Conservation (phyloP, 805 yeast species). For the Wickerhamiella slavikovae region DNA sequence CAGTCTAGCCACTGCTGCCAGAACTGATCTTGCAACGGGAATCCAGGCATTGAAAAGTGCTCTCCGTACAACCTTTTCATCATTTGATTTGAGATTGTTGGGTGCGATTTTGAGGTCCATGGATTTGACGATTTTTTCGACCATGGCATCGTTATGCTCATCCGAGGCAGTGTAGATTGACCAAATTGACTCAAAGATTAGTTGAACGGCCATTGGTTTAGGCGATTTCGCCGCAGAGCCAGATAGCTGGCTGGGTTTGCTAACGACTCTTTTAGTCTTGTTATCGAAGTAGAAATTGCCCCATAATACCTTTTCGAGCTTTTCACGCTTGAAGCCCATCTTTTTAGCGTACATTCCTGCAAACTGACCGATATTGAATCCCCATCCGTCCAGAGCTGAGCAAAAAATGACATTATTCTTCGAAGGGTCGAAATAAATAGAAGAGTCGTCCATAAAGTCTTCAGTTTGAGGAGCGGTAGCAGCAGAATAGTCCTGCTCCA, state of each 20-base stretch:
- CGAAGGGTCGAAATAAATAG: constrained; percentile 70
- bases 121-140: constrained; percentile 55
- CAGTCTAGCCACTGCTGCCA: constrained; percentile 65
- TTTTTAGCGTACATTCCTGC: constrained; percentile 70
- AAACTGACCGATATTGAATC: constrained; percentile 75
- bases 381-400: constrained; percentile 94
- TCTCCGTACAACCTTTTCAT: constrained; percentile 38
- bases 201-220: constrained; percentile 71
- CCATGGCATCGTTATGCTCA: constrained; percentile 44
- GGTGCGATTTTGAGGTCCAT: constrained; percentile 48
- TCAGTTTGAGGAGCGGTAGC: constrained; percentile 30
- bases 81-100: constrained; percentile 64
- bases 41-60: constrained; percentile 81
- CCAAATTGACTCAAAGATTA: constrained; percentile 84
- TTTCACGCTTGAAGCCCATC: constrained; percentile 63
- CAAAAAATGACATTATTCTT: constrained; percentile 80
- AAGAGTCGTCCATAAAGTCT: constrained; percentile 59
- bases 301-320: constrained; percentile 76
- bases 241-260: too few species aligned
- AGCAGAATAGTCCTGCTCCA: constrained; percentile 53
- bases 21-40: constrained; percentile 71
- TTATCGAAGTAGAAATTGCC: constrained; percentile 85
- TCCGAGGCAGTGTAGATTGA: constrained; percentile 54
- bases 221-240: constrained; percentile 26
- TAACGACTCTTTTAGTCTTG: constrained; percentile 65